Conservation (phyloP, 371 early-diverging fungal genomes). For the Rhizopus delemar region DNA sequence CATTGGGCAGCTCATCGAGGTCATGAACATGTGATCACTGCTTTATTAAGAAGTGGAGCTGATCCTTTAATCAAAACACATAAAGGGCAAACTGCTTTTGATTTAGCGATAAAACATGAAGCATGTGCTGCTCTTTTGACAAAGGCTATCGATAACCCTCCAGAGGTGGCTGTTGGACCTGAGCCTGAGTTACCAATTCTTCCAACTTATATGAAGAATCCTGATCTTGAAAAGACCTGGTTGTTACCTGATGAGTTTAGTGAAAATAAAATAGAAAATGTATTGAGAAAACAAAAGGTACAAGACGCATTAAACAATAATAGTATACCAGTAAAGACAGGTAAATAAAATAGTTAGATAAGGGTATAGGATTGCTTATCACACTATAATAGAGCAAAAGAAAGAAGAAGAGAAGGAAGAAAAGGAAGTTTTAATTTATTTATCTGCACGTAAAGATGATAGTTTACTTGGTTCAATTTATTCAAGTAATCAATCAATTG, state of each 20-base stretch:
- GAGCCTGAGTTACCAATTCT: slow-evolving; percentile 55
- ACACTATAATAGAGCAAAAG: neutral
- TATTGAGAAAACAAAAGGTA: slow-evolving; percentile 33
- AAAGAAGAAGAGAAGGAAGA: slow-evolving; percentile 21
- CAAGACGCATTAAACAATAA: slow-evolving; percentile 8
- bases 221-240: slow-evolving; percentile 75
- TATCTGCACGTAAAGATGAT: slow-evolving; percentile 40
- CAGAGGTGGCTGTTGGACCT: slow-evolving; percentile 21
- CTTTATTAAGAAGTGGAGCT: slow-evolving; percentile 61
- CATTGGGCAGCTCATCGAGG: slow-evolving; percentile 74
- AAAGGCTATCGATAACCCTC: slow-evolving; percentile 10
- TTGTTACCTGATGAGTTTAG: slow-evolving; percentile 68
- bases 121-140: slow-evolving; percentile 43
- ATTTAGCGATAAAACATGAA: slow-evolving; percentile 55
- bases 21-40: slow-evolving; percentile 54
- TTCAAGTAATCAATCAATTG: slow-evolving; percentile 54
- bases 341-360: too few species aligned
- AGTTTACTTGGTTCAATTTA: slow-evolving; percentile 57
- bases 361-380: neutral
- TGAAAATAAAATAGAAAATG: slow-evolving; percentile 43
- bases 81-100: slow-evolving; percentile 61
- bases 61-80: slow-evolving; percentile 50
- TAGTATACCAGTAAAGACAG: too few species aligned
- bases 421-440: slow-evolving; percentile 55
- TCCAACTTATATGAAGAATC: slow-evolving; percentile 70